Conservation (phyloP, 169 alveolate species). For the Babesia sp. region DNA sequence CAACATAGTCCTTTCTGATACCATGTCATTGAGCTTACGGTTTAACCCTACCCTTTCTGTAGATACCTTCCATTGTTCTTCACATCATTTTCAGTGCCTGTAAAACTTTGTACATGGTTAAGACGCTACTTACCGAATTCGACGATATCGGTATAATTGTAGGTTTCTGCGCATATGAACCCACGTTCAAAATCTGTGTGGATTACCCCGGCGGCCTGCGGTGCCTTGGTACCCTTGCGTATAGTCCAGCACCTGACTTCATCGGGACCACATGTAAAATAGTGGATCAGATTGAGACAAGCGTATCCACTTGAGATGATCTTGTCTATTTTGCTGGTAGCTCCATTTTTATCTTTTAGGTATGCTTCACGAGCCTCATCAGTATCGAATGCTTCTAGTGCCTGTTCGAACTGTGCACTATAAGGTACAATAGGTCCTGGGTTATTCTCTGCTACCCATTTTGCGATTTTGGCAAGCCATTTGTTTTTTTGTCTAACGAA, state of each 20-base stretch:
- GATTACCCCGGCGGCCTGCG: slow-evolving; percentile 94
- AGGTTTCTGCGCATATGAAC: slow-evolving; percentile 97
- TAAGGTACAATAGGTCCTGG: slow-evolving; percentile 98
- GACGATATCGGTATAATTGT: slow-evolving; percentile 86
- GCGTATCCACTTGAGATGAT: slow-evolving; percentile 95
- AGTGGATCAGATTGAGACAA: slow-evolving; percentile 93
- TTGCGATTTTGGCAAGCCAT: slow-evolving; percentile 91
- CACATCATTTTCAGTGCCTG: slow-evolving; percentile 83
- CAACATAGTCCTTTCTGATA: slow-evolving; percentile 90
- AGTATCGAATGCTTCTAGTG: slow-evolving; percentile 84
- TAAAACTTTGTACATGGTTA: neutral
- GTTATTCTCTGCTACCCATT: slow-evolving; percentile 96
- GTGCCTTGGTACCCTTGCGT: slow-evolving; percentile 94
- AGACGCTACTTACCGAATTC: slow-evolving; percentile 72
- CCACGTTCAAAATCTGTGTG: slow-evolving; percentile 98
- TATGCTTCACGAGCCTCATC: slow-evolving; percentile 83
- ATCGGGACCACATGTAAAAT: slow-evolving; percentile 99
- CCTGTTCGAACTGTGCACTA: slow-evolving; percentile 95
- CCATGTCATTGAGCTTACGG: neutral
- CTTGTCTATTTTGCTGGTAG: slow-evolving; percentile 89
- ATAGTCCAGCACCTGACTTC: slow-evolving; percentile 99
- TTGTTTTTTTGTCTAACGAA: slow-evolving; percentile 95
- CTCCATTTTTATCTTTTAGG: slow-evolving; percentile 80
- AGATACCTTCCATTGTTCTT: slow-evolving; percentile 91
- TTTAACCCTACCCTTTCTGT: slow-evolving; percentile 81